Conservation (phyloP, 2,329 filamentous ascomycete genomes). For the Colletotrichum lupini region DNA sequence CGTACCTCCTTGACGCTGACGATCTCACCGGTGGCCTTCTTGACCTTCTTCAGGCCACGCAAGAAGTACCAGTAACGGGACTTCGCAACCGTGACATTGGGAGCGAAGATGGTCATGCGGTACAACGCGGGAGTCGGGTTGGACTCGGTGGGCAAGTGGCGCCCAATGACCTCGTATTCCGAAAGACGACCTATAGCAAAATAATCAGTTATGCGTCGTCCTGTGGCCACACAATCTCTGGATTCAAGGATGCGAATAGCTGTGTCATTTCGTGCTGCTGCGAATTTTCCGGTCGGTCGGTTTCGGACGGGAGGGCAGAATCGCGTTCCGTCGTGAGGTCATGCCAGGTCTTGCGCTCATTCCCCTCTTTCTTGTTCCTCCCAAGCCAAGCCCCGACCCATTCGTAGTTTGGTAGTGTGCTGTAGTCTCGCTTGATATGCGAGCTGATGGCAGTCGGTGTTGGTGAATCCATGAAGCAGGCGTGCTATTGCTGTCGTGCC, state of each 20-base stretch:
- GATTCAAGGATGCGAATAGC: background rate
- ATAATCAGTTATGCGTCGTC: constrained; percentile 44
- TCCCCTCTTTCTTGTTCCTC: background rate
- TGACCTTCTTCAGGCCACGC: constrained; percentile 99
- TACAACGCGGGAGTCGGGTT: constrained; percentile 99
- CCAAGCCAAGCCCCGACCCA: background rate
- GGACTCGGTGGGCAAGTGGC: constrained; percentile 96
- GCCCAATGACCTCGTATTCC: constrained; percentile 99
- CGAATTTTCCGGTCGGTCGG: background rate
- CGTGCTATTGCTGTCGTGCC: background rate
- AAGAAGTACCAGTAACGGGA: constrained; percentile 99
- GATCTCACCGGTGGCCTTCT: constrained; percentile 99
- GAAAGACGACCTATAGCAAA: constrained; percentile 87
- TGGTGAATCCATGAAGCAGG: background rate
- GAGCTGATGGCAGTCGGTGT: background rate
- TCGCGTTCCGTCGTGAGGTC: background rate
- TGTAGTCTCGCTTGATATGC: background rate
- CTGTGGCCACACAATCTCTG: background rate
- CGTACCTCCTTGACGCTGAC: constrained; percentile 95
- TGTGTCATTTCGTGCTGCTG: background rate
- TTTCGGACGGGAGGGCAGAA: background rate
- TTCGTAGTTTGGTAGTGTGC: background rate
- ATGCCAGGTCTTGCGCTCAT: background rate
- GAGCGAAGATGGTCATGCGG: constrained; percentile 99
- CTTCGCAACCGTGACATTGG: constrained; percentile 98